Conservation (phyloP, 1,139 yeast genomes). For the Geotrichum australiense region DNA sequence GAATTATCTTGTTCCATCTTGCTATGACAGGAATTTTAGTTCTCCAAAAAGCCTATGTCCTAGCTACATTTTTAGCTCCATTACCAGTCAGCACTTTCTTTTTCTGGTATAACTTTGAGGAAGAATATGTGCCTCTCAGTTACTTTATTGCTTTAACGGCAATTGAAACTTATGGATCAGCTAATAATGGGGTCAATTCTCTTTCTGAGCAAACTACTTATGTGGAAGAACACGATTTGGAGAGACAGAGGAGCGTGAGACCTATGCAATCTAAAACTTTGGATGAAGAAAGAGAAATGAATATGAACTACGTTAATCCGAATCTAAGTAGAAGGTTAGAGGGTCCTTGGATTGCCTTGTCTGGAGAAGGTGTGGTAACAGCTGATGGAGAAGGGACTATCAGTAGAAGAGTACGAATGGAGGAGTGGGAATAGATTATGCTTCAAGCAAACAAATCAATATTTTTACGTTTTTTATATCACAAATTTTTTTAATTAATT, state of each 20-base stretch:
- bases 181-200: constrained; percentile 5
- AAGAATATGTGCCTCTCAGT: constrained; percentile 71
- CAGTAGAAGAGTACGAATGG: constrained; percentile 41
- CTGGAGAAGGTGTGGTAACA: constrained; percentile 53
- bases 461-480: too few relatives aligned
- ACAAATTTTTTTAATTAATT: too few relatives aligned
- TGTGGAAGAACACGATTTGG: constrained; percentile 6
- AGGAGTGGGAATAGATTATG: constrained; percentile 42
- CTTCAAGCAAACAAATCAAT: too few relatives aligned
- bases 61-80: constrained; percentile 68
- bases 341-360: constrained; percentile 74
- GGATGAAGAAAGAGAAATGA: constrained; percentile 60
- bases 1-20: constrained; percentile 68
- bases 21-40: constrained; percentile 91
- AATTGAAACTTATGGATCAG: constrained; percentile 33
- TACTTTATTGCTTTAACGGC: constrained; percentile 80
- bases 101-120: constrained; percentile 74
- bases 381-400: constrained; percentile 55
- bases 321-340: constrained; percentile 60
- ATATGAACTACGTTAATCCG: constrained; percentile 73
- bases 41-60: constrained; percentile 64
- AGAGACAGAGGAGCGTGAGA: constrained; percentile 9
- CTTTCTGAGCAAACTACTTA: neutral
- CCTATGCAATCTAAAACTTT: constrained; percentile 39
- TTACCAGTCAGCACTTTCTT: constrained; percentile 62